Percentiles rank a stretch among this genome's conserved stretches.
Conservation (phyloP, 2,329 filamentous ascomycete genomes). For the Coleophoma cylindrospora region DNA sequence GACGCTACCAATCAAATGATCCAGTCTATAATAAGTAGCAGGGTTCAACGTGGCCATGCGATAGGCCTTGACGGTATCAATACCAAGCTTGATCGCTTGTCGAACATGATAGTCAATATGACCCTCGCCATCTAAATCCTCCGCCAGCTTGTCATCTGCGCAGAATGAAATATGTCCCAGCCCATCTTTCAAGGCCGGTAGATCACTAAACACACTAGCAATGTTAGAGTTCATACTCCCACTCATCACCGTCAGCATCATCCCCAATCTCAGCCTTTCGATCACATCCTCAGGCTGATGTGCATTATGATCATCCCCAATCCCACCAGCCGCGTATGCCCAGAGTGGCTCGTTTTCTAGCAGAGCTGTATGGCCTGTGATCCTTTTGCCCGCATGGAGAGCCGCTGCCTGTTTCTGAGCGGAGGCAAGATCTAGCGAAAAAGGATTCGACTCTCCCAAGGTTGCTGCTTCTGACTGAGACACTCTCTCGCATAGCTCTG, state of each 20-base stretch:
- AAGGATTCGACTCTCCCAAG: constrained; percentile 18
- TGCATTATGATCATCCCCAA: constrained; percentile 18
- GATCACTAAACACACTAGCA: constrained; percentile 13
- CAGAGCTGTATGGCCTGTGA: constrained; percentile 18
- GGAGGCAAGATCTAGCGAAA: constrained; percentile 17
- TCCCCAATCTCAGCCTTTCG: constrained; percentile 15
- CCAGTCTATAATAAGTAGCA: constrained; percentile 15
- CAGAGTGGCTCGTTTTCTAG: constrained; percentile 17
- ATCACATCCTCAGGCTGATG: constrained; percentile 15
- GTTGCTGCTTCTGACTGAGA: constrained; percentile 14
- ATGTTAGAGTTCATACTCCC: constrained; percentile 20
- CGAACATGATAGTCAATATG: constrained; percentile 17
- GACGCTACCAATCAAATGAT: constrained; percentile 16
- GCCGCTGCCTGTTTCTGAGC: constrained; percentile 19
- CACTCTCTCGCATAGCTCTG: constrained; percentile 15
- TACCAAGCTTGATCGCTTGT: constrained; percentile 12
- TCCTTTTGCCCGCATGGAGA: constrained; percentile 15
- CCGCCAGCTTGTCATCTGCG: constrained; percentile 17
- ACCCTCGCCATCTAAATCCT: constrained; percentile 13
- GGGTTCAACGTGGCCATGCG: constrained; percentile 17
- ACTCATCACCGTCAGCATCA: constrained; percentile 20
- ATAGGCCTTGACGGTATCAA: constrained; percentile 10
- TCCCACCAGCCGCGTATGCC: constrained; percentile 19
- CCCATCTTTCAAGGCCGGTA: constrained; percentile 11
- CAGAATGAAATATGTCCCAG: constrained; percentile 15